Evolutionary conservation across 306 rosid species (phyloP).

Genomic region (Malus asiatica): DNA sequence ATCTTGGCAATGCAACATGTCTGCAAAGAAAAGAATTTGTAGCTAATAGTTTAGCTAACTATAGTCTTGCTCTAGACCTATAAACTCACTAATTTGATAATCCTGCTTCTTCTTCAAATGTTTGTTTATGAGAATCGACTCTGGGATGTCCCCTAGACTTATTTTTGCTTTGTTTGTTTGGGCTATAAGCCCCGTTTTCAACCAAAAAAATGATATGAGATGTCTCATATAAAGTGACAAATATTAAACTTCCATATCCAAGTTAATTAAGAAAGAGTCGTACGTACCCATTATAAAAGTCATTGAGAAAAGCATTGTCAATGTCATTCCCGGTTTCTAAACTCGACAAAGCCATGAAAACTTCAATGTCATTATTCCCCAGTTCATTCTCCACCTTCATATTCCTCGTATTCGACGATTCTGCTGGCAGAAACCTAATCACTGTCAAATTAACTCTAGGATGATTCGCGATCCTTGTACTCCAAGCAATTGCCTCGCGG

Average conservation of each 20-base stretch:
- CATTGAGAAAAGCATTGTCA: slow-evolving; percentile 64
- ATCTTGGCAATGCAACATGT: too few relatives aligned
- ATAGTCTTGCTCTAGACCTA: too few relatives aligned
- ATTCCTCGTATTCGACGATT: slow-evolving; percentile 13
- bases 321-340: slow-evolving; percentile 42
- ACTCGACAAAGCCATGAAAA: slow-evolving; percentile 54
- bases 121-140: too few relatives aligned
- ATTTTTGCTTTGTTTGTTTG: too few relatives aligned
- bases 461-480: slow-evolving; percentile 56
- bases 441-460: slow-evolving; percentile 54
- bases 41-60: too few relatives aligned
- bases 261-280: background rate
- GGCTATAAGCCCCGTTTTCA: too few relatives aligned
- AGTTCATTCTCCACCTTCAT: slow-evolving; percentile 10
- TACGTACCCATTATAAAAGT: slow-evolving; percentile 58
- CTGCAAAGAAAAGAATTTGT: too few relatives aligned
- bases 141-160: too few relatives aligned
- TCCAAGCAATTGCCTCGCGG: slow-evolving; percentile 84
- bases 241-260: background rate
- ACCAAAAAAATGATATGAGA: too few relatives aligned
- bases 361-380: slow-evolving; percentile 32
- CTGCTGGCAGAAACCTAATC: slow-evolving; percentile 34
- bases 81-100: too few relatives aligned
- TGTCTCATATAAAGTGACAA: too few relatives aligned
- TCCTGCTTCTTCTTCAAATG: too few relatives aligned